Evolutionary conservation across 164 flowering plant species (phyloP), one percentile per base, ranked within the genome.

Genomic region (Taxillus chinensis): DNA sequence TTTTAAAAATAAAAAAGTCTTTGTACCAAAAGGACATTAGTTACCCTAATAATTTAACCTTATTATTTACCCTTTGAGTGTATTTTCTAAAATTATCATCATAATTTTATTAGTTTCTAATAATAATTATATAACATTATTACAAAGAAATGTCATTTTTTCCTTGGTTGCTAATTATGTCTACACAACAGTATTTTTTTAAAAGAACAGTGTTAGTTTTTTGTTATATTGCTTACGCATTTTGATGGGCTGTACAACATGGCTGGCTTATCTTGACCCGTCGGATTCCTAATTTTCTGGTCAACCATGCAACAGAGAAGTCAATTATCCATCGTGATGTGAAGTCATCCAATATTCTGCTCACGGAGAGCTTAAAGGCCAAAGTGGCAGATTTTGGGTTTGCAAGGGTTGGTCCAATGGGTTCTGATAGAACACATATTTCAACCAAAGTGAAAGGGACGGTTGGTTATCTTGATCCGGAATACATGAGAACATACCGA

Each of bases 361-460:
- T 93, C 57, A 93, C 97, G 3, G 93, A 89, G 67, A 80, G 74
- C 76, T 70, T 76, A 72, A 81, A 88, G 68, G 95, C 99, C 54
- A 93, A 93, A 74, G 99, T 93, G 45, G 91, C 99, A 11, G 99
- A 91, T 76, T 93, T 93, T 74, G 99, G 99, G 55, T 93, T 93
- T 75, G 99, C 99, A 45, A 84, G 81, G 77, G 73, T 78, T 48
- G 96, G 91, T 58, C 84, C 93, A n/a, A 41, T 64, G 68, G 91
- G 86, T 38, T 54, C 73, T 38, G 92, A 89, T n/a, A 72, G 74
- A 45, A 86, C 97, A 17, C 92, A 89, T 71, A 79, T 93, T 48
- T 75, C 83, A 41, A 93, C 99, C 64, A 77, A 85, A 73, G 97
- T 90, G 68, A 90, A 86, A 78, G 99, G 99, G 60, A 93, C 99